Percentiles rank a stretch among this genome's conserved stretches.
Evolutionary conservation across 495 filamentous ascomycete species (phyloP).

Genomic region (Letharia columbiana): DNA sequence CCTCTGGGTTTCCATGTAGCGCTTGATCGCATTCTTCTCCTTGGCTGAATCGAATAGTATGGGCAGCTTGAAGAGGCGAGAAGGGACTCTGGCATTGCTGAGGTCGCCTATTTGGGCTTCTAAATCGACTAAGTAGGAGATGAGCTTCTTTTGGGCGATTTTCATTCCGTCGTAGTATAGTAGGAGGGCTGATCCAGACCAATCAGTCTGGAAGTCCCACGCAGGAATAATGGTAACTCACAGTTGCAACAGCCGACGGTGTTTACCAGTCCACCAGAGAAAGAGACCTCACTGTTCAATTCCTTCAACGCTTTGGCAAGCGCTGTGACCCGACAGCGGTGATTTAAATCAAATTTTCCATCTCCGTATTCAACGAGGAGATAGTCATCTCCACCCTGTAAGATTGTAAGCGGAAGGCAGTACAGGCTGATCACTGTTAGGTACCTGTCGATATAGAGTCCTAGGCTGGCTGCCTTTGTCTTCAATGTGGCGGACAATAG

Average conservation of each 20-base stretch:
- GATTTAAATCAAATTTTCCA: constrained; percentile 42
- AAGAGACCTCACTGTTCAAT: constrained; percentile 27
- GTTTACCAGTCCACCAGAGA: constrained; percentile 36
- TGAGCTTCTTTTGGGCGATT: constrained; percentile 31
- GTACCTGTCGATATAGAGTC: constrained; percentile 43
- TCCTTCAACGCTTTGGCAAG: constrained; percentile 37
- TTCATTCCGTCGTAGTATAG: constrained; percentile 41
- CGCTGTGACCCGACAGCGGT: constrained; percentile 42
- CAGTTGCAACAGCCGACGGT: constrained; percentile 43
- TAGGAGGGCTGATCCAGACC: constrained; percentile 31
- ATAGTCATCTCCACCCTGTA: constrained; percentile 45
- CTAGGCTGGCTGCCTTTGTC: constrained; percentile 34
- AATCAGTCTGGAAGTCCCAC: neutral
- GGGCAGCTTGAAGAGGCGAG: constrained; percentile 45
- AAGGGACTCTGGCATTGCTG: constrained; percentile 39
- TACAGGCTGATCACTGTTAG: neutral
- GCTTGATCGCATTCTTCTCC: constrained; percentile 40
- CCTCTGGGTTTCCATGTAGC: constrained; percentile 52
- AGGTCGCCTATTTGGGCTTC: constrained; percentile 33
- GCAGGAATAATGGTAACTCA: constrained; percentile 15
- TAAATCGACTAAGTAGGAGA: constrained; percentile 28
- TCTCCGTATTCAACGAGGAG: constrained; percentile 48
- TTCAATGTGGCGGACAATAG: constrained; percentile 34
- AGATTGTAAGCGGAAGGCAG: neutral
- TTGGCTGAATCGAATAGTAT: constrained; percentile 45